Conservation (phyloP, 164 flowering plant species). For the Brasenia schreberi region DNA sequence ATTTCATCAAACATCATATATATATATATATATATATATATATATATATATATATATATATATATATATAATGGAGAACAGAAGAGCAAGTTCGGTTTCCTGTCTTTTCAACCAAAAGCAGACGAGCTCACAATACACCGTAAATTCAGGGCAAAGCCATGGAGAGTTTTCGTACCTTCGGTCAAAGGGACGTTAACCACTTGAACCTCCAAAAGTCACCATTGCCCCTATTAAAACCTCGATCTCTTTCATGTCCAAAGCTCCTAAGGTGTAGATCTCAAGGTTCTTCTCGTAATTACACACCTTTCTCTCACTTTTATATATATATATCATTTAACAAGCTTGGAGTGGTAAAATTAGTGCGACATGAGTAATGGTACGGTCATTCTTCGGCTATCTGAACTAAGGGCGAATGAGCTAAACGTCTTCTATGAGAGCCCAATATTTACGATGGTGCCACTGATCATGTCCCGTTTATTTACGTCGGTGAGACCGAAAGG, state of each 20-base stretch:
- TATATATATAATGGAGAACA: background rate
- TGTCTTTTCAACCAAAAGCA: background rate
- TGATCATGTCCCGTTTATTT: background rate
- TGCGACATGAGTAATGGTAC: background rate
- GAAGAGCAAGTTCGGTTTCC: background rate
- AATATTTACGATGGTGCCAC: background rate
- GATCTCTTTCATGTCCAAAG: background rate
- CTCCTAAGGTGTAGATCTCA: background rate
- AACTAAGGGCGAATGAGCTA: background rate
- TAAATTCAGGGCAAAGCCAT: background rate
- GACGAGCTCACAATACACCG: background rate
- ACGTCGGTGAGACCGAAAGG: background rate
- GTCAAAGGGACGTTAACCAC: background rate
- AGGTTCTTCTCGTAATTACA: background rate
- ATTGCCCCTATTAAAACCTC: background rate
- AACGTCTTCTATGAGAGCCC: background rate
- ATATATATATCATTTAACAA: too few relatives aligned
- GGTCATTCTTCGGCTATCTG: background rate
- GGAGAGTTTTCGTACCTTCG: background rate
- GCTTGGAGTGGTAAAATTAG: background rate
- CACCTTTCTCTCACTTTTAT: background rate
- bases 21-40: too few relatives aligned
- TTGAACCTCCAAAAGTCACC: background rate
- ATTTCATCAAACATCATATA: too few relatives aligned
- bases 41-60: too few relatives aligned